Evolutionary conservation across 1,139 yeast species (phyloP).

Genomic region (Sugiyamaella xylanicola): DNA sequence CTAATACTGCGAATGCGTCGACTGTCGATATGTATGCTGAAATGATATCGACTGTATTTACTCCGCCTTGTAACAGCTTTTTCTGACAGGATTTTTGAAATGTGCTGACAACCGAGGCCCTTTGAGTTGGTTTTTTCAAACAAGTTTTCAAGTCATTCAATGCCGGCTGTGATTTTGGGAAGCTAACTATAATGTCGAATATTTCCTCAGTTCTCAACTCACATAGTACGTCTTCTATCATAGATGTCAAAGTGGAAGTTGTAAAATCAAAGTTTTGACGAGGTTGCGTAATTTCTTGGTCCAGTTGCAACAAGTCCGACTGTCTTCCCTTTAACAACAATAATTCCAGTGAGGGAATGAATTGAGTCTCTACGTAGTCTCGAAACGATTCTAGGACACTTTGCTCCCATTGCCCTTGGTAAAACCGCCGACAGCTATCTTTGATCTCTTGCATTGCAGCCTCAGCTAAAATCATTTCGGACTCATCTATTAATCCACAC

Average conservation of each 20-base stretch:
- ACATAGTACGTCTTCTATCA: conserved; percentile 30
- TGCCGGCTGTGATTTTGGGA: conserved; percentile 62
- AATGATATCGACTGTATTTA: conserved; percentile 75
- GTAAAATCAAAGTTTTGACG: neutral
- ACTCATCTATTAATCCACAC: conserved; percentile 13
- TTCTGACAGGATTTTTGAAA: conserved; percentile 56
- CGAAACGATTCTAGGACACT: conserved; percentile 26
- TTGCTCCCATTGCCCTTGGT: conserved; percentile 5
- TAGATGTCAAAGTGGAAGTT: neutral
- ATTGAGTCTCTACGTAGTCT: conserved; percentile 24
- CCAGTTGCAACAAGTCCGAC: neutral
- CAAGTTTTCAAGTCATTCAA: conserved; percentile 60
- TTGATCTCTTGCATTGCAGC: conserved; percentile 13
- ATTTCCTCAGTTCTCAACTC: conserved; percentile 59
- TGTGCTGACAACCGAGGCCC: conserved; percentile 55
- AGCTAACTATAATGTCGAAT: conserved; percentile 60
- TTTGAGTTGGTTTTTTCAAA: conserved; percentile 41
- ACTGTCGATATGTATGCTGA: conserved; percentile 71
- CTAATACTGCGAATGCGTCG: conserved; percentile 71
- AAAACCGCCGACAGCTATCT: conserved; percentile 7
- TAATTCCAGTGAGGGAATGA: conserved; percentile 1
- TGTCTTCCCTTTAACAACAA: neutral
- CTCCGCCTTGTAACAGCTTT: conserved; percentile 74
- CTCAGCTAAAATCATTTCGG: conserved; percentile 18
- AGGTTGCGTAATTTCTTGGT: neutral